These are phyloP conservation scores for Colletotrichum simmondsii DNA, from an alignment of 2,329 filamentous ascomycete genomes.

Conservation along the genomic window DNA sequence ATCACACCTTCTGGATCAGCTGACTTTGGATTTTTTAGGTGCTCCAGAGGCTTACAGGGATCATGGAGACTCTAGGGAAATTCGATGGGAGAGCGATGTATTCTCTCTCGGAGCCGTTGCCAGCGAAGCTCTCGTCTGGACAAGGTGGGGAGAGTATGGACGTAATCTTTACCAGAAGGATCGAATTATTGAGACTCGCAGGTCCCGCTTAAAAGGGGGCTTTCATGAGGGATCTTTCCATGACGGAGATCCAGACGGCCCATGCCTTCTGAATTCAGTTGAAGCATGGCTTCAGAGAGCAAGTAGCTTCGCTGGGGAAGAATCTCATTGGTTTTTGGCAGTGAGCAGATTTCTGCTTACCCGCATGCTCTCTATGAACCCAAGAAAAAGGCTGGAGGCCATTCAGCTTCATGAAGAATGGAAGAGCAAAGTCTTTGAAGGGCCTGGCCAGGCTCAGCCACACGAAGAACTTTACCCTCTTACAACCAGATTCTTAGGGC, in stretches of 20 bases:
- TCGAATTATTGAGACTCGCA: neutral
- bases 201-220: neutral
- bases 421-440: too few relatives aligned
- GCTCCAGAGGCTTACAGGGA: neutral
- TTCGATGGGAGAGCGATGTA: neutral
- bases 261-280: neutral
- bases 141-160: neutral
- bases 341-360: neutral
- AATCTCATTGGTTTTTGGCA: neutral
- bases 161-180: neutral
- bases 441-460: neutral
- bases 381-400: too few relatives aligned
- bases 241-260: neutral
- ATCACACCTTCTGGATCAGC: neutral
- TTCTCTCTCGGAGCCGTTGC: neutral
- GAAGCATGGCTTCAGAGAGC: neutral
- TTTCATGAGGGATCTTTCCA: conserved; percentile 5
- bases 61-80: neutral
- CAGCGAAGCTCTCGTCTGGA: neutral
- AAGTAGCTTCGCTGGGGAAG: neutral
- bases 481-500: too few relatives aligned
- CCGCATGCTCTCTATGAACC: neutral
- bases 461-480: too few relatives aligned
- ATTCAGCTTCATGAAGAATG: too few relatives aligned
- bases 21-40: neutral